These are phyloP conservation scores for Closterium sp. DNA, from an alignment of 139 green algal genomes.

Conservation along the genomic window DNA sequence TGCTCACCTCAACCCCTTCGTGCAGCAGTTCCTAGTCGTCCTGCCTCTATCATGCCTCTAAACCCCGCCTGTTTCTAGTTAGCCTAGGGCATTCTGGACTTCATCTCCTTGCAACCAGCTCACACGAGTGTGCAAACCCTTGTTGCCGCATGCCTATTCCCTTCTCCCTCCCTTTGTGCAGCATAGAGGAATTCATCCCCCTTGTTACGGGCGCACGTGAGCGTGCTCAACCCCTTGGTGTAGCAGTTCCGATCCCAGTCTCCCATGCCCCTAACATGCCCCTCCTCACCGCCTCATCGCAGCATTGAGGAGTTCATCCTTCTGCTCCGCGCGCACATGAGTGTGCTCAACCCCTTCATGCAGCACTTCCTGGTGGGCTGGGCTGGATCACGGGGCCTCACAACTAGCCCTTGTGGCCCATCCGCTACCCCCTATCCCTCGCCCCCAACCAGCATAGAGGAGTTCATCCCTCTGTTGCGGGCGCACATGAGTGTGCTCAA, in stretches of 20 bases:
- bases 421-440: background rate
- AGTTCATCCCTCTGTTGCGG: conserved; percentile 82
- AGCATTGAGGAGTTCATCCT: conserved; percentile 79
- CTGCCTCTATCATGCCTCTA: too few relatives aligned
- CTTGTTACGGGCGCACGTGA: conserved; percentile 75
- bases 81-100: too few relatives aligned
- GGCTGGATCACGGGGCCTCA: background rate
- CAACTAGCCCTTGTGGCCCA: background rate
- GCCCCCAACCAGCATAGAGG: conserved; percentile 55
- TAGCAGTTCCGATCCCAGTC: too few relatives aligned
- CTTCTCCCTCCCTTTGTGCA: background rate
- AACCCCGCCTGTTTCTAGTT: too few relatives aligned
- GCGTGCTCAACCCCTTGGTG: conserved; percentile 79
- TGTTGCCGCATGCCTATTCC: too few relatives aligned
- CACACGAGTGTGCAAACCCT: too few relatives aligned
- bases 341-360: conserved; percentile 80
- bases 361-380: conserved; percentile 78
- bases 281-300: too few relatives aligned
- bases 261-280: too few relatives aligned
- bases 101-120: too few relatives aligned
- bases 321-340: conserved; percentile 75
- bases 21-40: too few relatives aligned
- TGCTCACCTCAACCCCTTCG: too few relatives aligned
- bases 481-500: conserved; percentile 77
- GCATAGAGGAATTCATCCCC: conserved; percentile 65